Base-by-base conservation (phyloP, 1,139 yeast genomes). In the Suhomyces kunorum region DNA sequence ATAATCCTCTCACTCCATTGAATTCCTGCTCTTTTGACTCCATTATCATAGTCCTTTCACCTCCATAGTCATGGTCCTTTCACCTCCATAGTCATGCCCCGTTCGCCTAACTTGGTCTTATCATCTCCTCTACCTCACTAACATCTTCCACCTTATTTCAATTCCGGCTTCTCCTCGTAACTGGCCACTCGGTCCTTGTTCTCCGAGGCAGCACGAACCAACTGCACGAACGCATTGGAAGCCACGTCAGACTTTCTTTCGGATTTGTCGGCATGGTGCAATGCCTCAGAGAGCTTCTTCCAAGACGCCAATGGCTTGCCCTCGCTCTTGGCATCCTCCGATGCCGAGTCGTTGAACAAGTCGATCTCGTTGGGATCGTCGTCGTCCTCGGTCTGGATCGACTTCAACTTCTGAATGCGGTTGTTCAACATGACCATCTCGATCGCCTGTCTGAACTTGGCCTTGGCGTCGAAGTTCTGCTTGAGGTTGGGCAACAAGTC, bases 371-470 rank as follows among this genome's bases (percentile, higher is more conserved):
- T 53, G 16, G 78, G 77, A 48, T 76, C 83, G 46, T 77, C 82
- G 52, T 76, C 82, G 38, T 71, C 80, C 3, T 71, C 80, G 34
- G 74, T 64, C 66, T 55, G 80, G 44, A 72, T 52, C 40, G 62
- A 67, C 60, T 82, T 81, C 58, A 88, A 74, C 44, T 82, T 80
- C 54, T 76, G 71, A 59, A 88, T 81, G 57, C 86, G 74, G 62
- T 87, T 87, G 54, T 83, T 78, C 61, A 88, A 75, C 52, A 80
- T 80, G 39, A 88, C 89, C 55, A 87, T 74, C 58, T 85, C 94
- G 50, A 88, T 84, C 26, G 95, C 98, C 55, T 86, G 88, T 58
- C 82, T 80, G 67, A 92, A 83, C 62, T 86, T 89, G 59, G 79
- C 76, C 58, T 86, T 87, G 28, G 96, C 96, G 59, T 86, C 82